Evolutionary conservation across 2,329 filamentous ascomycete species (phyloP), one percentile per base, ranked within the genome.

Genomic region (Paracamarosporium sp.): DNA sequence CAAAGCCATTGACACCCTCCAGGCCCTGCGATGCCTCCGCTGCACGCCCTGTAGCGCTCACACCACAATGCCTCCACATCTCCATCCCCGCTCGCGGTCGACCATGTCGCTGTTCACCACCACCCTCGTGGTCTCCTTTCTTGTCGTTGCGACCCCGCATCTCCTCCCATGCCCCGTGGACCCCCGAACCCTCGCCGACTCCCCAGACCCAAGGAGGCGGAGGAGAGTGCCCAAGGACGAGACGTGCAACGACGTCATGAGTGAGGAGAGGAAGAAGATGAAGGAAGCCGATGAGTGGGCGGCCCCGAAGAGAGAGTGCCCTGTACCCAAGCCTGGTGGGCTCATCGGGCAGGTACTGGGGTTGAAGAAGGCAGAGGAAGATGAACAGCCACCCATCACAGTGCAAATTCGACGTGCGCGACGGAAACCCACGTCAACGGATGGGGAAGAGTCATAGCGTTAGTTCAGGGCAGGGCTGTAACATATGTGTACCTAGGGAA

Each of bases 41-140:
- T 56, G 57, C 43, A 17, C 57, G 50, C 55, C 48, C 63, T 52
- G 50, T 67, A 69, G 61, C 54, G 59, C 57, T 59, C 56, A 61
- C 40, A 55, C 30, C 54, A 68, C 51, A 64, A 95, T 95, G 91
- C 88, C 92, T 70, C 91, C 87, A 38, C 82, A 94, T 79, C 88
- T 99, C 40, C 95, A 99, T 78, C 95, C 95, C 31, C 89, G 93
- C 77, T 98, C 94, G 66, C 89, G 92, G 70, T 91, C 92, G 81
- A 99, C 95, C 68, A 93, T 91, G 55, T 95, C 93, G 44, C 89
- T 99, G 59, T 99, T 99, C 81, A 93, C 92, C 50, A 92, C 90
- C n/a, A 98, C 94, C 1, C 86, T 98, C 53, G 84, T 91, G 61
- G 88, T 93, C 30, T 95, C 91, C 67, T 97, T 99, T 77, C 85